Evolutionary conservation across 768 basidiomycete genomes (phyloP), one percentile per base, ranked within the genome.

Genomic region (Hirschioporus abietinus): DNA sequence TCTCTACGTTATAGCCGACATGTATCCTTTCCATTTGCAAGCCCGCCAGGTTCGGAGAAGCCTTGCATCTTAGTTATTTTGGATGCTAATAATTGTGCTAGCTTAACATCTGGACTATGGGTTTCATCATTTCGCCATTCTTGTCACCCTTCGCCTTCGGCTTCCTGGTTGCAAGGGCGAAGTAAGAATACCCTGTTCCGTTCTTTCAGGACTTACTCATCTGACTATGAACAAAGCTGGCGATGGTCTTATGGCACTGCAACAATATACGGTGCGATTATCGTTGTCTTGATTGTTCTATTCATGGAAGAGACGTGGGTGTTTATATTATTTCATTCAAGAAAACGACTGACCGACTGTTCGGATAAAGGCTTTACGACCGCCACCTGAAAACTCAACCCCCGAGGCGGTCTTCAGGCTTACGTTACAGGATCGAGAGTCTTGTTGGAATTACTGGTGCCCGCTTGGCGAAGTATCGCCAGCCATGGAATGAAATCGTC

Each of bases 71-170:
- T 7, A 6, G 42, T 20, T 7, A 30, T 52, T 58, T 23, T 35
- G 1, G 12, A 6, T 36, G 17, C 42, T 63, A 23, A 52, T 68
- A 27, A 12, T 15, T 66, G 24, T 34, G 24, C 24, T 67, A 88
- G 86, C 80, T 90, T 36, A 88, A 88, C 69, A 75, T 87, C 63
- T 89, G 88, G 89, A 89, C 88, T 2, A 86, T 90, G 82, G 89
- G 88, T 0, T 88, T 90, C 76, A 82, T 90, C 71, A 73, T 88
- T 27, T 87, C 87, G 17, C 87, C 85, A 10, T 86, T 86, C 78
- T 70, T 85, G 10, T 87, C 86, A 1, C 89, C 89, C 0, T 89
- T 88, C 71, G 80, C 84, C 0, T 86, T 89, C 68, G 88, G 89
- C 3, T 91, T 89, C 78, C 77, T 90, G 5, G 86, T 86, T 1